phyloP scores from a whole-genome alignment of 495 filamentous ascomycete species.

The Aspergillus carlsbadensis region DNA sequence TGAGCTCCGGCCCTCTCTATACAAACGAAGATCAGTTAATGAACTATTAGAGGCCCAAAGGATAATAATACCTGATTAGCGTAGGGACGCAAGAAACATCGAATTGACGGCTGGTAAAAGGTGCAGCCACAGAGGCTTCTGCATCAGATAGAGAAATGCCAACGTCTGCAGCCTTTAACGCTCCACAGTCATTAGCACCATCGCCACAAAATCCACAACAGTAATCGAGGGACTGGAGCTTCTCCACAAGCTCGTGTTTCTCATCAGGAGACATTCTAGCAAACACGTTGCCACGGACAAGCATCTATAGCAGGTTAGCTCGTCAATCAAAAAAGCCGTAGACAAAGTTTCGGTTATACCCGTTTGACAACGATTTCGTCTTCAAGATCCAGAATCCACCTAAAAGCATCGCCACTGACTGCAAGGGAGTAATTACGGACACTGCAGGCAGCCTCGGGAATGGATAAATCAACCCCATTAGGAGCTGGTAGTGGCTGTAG shows the following conservation, averaged over 20 bases:
- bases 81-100: slow-evolving; percentile 96
- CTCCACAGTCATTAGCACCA: slow-evolving; percentile 97
- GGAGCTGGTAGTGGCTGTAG: slow-evolving; percentile 66
- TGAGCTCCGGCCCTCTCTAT: slow-evolving; percentile 85
- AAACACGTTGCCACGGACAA: slow-evolving; percentile 89
- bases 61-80: slow-evolving; percentile 62
- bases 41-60: neutral
- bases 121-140: slow-evolving; percentile 95
- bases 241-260: slow-evolving; percentile 97
- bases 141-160: slow-evolving; percentile 98
- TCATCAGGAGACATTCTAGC: slow-evolving; percentile 99
- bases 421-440: slow-evolving; percentile 83
- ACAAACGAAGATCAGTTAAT: slow-evolving; percentile 1
- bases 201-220: slow-evolving; percentile 97
- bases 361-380: slow-evolving; percentile 70
- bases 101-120: slow-evolving; percentile 93
- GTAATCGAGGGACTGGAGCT: slow-evolving; percentile 94
- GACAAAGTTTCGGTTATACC: slow-evolving; percentile 33
- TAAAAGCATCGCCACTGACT: slow-evolving; percentile 89
- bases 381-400: slow-evolving; percentile 93
- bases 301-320: slow-evolving; percentile 55
- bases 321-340: neutral
- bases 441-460: slow-evolving; percentile 79
- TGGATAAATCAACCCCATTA: slow-evolving; percentile 69
- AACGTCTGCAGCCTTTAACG: slow-evolving; percentile 95